phyloP scores from a whole-genome alignment of 331 rosid species.

The Spiraea crenata region DNA sequence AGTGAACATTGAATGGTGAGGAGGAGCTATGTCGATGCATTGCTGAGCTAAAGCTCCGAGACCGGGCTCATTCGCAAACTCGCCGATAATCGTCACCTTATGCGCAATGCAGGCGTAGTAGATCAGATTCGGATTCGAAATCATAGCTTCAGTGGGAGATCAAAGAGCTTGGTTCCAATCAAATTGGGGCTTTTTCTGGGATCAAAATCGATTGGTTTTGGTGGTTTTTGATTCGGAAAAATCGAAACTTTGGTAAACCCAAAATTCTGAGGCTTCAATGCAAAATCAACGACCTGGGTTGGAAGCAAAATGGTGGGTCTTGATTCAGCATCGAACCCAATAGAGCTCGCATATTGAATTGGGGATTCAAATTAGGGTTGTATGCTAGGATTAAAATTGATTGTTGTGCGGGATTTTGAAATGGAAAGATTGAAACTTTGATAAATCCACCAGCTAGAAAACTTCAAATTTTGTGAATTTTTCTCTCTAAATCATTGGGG shows the following conservation, averaged over 20 bases:
- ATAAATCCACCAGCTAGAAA: not conserved
- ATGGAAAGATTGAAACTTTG: conserved; percentile 7
- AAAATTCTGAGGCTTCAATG: conserved; percentile 1
- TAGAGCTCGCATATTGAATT: conserved; percentile 17
- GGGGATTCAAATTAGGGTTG: conserved; percentile 15
- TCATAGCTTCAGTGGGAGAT: conserved; percentile 37
- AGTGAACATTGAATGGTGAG: conserved; percentile 53
- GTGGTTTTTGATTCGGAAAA: no score
- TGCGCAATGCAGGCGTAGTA: conserved; percentile 76
- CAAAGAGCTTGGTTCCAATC: no score
- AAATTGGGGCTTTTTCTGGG: no score
- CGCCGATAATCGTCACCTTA: conserved; percentile 54
- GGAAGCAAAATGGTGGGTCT: not conserved
- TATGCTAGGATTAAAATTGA: not conserved
- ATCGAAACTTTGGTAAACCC: not conserved
- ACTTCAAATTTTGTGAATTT: not conserved
- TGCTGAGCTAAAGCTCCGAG: conserved; percentile 55
- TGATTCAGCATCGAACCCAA: not conserved
- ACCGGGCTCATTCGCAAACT: conserved; percentile 40
- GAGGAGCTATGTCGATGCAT: conserved; percentile 65
- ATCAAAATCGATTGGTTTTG: no score
- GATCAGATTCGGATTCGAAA: conserved; percentile 66
- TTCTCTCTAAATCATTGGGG: not conserved
- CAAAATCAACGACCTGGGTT: not conserved
- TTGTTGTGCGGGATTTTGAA: not conserved